Base-by-base conservation (phyloP, 2,329 filamentous ascomycete genomes). In the Alternaria ethzedia region DNA sequence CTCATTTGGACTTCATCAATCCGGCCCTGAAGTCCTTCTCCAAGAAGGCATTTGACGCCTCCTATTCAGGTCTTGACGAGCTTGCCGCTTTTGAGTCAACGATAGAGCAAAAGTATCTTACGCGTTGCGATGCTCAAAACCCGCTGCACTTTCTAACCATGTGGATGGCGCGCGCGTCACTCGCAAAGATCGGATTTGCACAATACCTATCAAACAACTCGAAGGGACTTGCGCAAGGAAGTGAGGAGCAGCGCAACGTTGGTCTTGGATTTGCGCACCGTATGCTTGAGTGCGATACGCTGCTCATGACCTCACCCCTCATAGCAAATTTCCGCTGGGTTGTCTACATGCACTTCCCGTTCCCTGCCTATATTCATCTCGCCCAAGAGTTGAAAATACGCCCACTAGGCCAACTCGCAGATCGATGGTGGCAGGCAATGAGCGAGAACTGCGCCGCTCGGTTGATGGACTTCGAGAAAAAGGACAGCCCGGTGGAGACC, bases 131-230 rank as follows among this genome's bases (percentile, higher is more conserved):
- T 32, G 13, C 50, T 5, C 66, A 69, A 5, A 73, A 68, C 17
- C 68, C 70, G 0, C 79, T 77, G 2, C 83, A 79, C 60, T 84
- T 80, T 63, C 82, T 86, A 75, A 83, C 83, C 0, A 77, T 84
- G 12, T 86, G 83, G 83, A 78, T 70, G 52, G 73, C 79, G 10
- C 79, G 86, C 11, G 75, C 68, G 0, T 77, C 81, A 6, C 59
- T 90, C 4, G 83, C 86, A 0, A 87, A 83, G 69, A 75, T 64
- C 49, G 82, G 80, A 2, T 81, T 90, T 0, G 60, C 88, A 54
- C 83, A 87, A 51, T 78, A 85, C 59, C 84, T 67, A 69, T 3
- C 54, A 28, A 8, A 52, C 77, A 85, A 59, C 83, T 65, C 69
- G 1, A 47, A 45, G 4, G 59, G 64, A 2, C 47, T 57, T 25